Conservation (phyloP, 257 asterid species). For the Solanum medicagineum region DNA sequence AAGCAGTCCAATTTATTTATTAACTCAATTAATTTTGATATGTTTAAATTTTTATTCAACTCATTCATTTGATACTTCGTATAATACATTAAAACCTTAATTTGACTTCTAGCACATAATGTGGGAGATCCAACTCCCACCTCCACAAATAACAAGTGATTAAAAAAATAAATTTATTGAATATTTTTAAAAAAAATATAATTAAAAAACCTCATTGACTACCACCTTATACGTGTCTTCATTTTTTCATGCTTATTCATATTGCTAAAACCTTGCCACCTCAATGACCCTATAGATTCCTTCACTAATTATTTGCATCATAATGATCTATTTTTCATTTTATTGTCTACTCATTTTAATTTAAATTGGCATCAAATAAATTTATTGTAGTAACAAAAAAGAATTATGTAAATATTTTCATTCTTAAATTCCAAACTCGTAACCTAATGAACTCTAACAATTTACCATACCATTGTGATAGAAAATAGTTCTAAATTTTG, state of each 20-base stretch:
- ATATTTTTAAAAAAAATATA: too few species aligned
- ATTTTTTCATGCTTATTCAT: background rate
- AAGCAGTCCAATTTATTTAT: too few species aligned
- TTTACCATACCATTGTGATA: background rate
- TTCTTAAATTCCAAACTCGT: rapidly evolving
- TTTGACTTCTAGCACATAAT: background rate
- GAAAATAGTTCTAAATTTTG: background rate
- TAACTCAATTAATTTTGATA: background rate
- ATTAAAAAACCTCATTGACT: background rate
- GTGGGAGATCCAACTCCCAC: background rate
- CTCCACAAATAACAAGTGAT: background rate
- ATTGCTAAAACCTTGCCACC: background rate
- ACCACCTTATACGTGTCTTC: background rate
- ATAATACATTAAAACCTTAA: background rate
- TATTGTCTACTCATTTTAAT: background rate
- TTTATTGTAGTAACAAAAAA: background rate
- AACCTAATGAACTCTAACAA: background rate
- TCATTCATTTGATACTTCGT: background rate
- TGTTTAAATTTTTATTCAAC: background rate
- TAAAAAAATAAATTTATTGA: too few species aligned
- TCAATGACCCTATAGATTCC: background rate
- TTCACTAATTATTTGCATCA: background rate
- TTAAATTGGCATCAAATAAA: background rate
- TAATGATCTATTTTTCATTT: background rate
- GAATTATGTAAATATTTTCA: background rate